Conservation (phyloP, 805 yeast genomes). For the Danielozyma ontarioensis region DNA sequence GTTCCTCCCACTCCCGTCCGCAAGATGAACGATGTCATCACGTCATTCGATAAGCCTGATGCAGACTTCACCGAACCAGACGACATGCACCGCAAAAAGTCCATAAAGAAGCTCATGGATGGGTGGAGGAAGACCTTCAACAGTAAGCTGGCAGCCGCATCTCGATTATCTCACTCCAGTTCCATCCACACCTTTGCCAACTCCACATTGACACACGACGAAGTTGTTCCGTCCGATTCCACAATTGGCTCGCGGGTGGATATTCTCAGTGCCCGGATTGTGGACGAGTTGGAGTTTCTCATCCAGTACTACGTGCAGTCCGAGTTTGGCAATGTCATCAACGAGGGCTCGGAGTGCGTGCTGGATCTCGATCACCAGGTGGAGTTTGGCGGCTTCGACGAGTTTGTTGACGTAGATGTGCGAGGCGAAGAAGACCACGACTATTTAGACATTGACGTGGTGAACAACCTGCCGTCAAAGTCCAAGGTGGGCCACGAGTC, state of each 20-base stretch:
- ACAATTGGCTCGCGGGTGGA: constrained; percentile 44
- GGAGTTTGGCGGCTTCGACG: constrained; percentile 1
- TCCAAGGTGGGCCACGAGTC: constrained; percentile 2
- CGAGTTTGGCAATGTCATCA: not conserved
- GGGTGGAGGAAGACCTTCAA: constrained; percentile 37
- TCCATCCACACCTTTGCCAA: not conserved
- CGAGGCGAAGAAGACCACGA: constrained; percentile 3
- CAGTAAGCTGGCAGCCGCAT: not conserved
- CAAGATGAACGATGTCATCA: constrained; percentile 42
- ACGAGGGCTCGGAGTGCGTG: not conserved
- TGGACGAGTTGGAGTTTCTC: constrained; percentile 60
- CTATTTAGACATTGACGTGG: constrained; percentile 4
- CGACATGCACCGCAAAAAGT: constrained; percentile 24
- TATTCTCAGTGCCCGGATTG: constrained; percentile 62
- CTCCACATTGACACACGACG: not conserved
- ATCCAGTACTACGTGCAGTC: constrained; percentile 38
- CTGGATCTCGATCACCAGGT: constrained; percentile 2
- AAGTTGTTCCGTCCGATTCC: constrained; percentile 3
- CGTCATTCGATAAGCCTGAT: not conserved
- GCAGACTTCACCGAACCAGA: constrained; percentile 3
- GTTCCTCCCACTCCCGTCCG: constrained; percentile 68
- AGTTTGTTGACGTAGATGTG: constrained; percentile 7
- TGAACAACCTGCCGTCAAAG: constrained; percentile 13
- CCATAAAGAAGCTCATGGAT: constrained; percentile 33
- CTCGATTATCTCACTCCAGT: not conserved